Evolutionary conservation across 83 land plant genomes (phyloP), one percentile per base, ranked within the genome.

Genomic region (Isoetes engelmannii): DNA sequence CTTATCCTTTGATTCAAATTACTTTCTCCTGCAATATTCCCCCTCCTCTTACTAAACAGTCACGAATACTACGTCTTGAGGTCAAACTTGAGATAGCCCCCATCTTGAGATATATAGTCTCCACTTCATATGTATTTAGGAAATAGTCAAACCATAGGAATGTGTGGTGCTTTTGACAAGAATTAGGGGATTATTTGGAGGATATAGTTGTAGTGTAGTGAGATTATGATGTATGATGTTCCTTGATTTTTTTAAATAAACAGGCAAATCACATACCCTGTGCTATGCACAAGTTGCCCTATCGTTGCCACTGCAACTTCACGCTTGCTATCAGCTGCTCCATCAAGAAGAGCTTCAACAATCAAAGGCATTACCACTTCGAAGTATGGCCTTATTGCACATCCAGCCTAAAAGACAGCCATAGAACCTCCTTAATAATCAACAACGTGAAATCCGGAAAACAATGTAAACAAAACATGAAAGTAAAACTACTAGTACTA

Each of bases 251-350:
- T 28, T 57, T 12, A 74, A 45, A 20, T 5, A 56, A 48, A 28
- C 12, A 57, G 63, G 28, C 5, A 59, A 44, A 48, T 17, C 63
- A 49, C 82, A 68, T 82, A 95, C 99, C 99, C 99, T 46, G 99
- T 95, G 81, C 97, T 95, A 69, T 95, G 97, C 19, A 95, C 93
- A 74, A 95, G 91, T 80, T 91, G 97, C 67, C 99, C 99, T 59
- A 95, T 80, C 5, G 99, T 95, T 46, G 86, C 69, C 19, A 95
- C 97, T 64, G 99, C 99, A 21, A 95, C 93, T 81, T 91, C 97
- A 53, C 99, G 80, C 74, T 95, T 95, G 61, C 75, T 65, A 37
- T 73, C 84, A 72, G 91, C 86, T 59, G 93, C 92, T 37, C 97
- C 88, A 85, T 95, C 99, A 74, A 85, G 28, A 50, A 95, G 83